These are phyloP conservation scores for Dothistroma pini DNA, from an alignment of 2,329 filamentous ascomycete genomes.

Conservation along the genomic window DNA sequence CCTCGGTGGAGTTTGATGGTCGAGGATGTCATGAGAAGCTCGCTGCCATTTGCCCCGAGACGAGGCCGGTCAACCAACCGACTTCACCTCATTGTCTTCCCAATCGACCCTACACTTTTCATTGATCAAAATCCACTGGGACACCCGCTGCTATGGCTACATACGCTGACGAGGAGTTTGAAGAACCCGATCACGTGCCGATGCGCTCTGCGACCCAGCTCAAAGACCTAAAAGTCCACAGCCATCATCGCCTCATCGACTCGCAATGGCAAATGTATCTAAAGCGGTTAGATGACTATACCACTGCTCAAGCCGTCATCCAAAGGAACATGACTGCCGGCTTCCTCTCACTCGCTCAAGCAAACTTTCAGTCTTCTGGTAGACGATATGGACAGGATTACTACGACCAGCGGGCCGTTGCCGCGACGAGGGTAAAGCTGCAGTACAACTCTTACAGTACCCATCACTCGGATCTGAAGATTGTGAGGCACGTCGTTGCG, in stretches of 20 bases:
- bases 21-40: background rate
- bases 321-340: slow-evolving; percentile 51
- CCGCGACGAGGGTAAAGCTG: slow-evolving; percentile 7
- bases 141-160: background rate
- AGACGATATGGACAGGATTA: slow-evolving; percentile 65
- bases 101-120: background rate
- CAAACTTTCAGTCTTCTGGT: slow-evolving; percentile 62
- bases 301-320: slow-evolving; percentile 54
- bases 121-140: background rate
- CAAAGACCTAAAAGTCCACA: background rate
- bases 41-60: background rate
- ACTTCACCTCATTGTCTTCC: background rate
- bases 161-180: too few relatives aligned
- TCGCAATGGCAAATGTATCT: slow-evolving; percentile 63
- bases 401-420: slow-evolving; percentile 61
- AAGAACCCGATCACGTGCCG: too few relatives aligned
- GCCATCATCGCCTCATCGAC: slow-evolving; percentile 53
- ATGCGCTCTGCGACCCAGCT: too few relatives aligned
- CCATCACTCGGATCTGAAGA: background rate
- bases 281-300: slow-evolving; percentile 63
- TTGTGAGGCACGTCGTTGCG: background rate
- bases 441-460: background rate
- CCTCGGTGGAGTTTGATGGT: background rate
- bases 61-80: background rate
- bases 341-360: slow-evolving; percentile 60